Base-by-base conservation (phyloP, 352 stramenopile genomes). In the Hyaloperonospora arabidopsidis region DNA sequence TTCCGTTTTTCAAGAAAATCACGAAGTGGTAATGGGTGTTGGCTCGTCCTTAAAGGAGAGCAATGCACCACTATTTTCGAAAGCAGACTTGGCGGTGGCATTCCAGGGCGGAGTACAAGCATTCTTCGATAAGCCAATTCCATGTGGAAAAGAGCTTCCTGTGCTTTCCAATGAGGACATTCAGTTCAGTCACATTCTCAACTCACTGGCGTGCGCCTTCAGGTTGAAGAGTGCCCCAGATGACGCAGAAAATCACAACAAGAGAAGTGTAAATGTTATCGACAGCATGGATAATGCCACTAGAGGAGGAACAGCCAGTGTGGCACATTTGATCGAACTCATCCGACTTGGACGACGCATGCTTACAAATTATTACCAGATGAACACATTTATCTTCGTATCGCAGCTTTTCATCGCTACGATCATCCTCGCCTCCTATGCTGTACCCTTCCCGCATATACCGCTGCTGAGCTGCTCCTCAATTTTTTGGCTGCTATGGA, bases 351-450 rank as follows among this genome's bases (percentile, higher is more conserved):
- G 84, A 5, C 75, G 84, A 5, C 76, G 72, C 14, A 73, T 91
- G 68, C 70, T 93, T n/a, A 88, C 79, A 14, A 93, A 93, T 51
- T 89, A 87, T 19, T 70, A 86, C 47, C 80, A 91, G 63, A 78
- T 91, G 67, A 74, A 87, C 50, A 66, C 76, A 13, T 93, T 88
- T 52, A 90, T 91, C 47, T 93, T 91, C 48, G 77, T 93, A 7
- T 91, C 82, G 39, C 80, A 91, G 61, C 60, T 92, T 14, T 87
- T 84, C 48, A 69, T 94, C 23, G 81, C 79, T 22, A 89, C 79
- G 35, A 38, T 92, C 35, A 84, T 94, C 28, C 56, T 86, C 18
- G 56, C 63, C 1, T 78, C 79, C 0, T 89, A 92, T 49, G 45
- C 81, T 8, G 57, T 88, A 28, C 84, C 84, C 34, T 89, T 94